Base-by-base conservation (phyloP, 2,329 filamentous ascomycete species). In the Colletotrichum coccodes region DNA sequence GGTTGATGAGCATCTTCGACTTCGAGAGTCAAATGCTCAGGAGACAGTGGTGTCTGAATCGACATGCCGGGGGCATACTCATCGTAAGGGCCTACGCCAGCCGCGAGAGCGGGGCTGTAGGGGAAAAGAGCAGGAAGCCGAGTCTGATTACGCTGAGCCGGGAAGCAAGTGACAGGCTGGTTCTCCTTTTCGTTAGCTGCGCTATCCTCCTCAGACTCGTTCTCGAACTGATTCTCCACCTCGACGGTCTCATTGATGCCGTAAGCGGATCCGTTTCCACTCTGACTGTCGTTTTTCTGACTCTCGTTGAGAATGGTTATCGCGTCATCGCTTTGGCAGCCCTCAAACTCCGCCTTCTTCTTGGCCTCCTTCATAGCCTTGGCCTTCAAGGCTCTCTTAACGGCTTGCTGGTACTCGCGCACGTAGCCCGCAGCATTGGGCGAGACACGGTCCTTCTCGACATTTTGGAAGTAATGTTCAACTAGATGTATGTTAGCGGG, bases 401-500 rank as follows among this genome's bases (percentile, higher is more conserved):
- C 3, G 3, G 52, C 60, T 4, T 50, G 21, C 28, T 74, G 73
- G 63, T 83, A 78, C 62, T 80, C 77, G 3, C 71, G 60, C 9
- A 84, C 76, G 60, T 79, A 83, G 16, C 62, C 34, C 2, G 62
- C 69, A 1, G 80, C 81, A 32, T 79, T 77, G 8, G 81, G 81
- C 0, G 83, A 84, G 26, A 72, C 72, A 30, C 77, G 75, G 3
- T 78, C 71, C 12, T 76, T 78, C n/a, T 79, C 78, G 28, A 81
- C 73, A 68, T 84, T 84, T 68, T 83, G 81, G 65, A 82, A 84
- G 63, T 80, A 83, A 54, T 85, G 83, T 72, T 85, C 83, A 47
- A 82, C 83, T 85, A 61, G 12, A 18, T 16, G 7, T 6, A 18
- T 34, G 54, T 46, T 14, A 47, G 57, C 52, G 61, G 65, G 47